Evolutionary conservation across 2,329 filamentous ascomycete genomes (phyloP).

Genomic region (Talaromyces sp.): DNA sequence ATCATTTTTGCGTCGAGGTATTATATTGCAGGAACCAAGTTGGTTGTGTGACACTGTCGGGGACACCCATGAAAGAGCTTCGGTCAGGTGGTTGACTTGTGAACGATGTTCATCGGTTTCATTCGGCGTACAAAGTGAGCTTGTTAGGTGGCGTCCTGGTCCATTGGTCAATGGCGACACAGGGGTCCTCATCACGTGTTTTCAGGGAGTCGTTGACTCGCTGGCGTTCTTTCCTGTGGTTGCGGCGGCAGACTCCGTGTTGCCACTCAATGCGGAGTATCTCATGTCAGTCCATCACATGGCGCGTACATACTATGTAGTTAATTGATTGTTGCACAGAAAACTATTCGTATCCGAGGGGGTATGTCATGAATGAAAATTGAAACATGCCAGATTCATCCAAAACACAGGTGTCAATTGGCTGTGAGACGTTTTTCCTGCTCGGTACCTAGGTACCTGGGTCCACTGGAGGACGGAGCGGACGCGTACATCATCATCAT

Average conservation of each 20-base stretch:
- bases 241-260: neutral
- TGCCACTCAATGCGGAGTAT: conserved; percentile 13
- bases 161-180: neutral
- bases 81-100: neutral
- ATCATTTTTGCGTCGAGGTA: conserved; percentile 12
- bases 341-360: neutral
- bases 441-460: neutral
- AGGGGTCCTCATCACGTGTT: conserved; percentile 2
- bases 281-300: neutral
- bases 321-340: neutral
- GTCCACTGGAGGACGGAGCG: conserved; percentile 3
- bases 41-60: conserved; percentile 4
- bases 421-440: neutral
- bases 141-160: neutral
- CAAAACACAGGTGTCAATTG: conserved; percentile 1
- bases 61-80: neutral
- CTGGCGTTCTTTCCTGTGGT: neutral
- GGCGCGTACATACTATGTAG: neutral
- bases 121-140: neutral
- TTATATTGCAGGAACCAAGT: neutral
- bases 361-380: neutral
- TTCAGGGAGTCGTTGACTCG: neutral
- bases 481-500: conserved; percentile 4
- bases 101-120: neutral
- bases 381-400: conserved; percentile 4